These are phyloP conservation scores for Panicum hallii DNA, from an alignment of 202 grass and related monocot species.

Conservation along the genomic window DNA sequence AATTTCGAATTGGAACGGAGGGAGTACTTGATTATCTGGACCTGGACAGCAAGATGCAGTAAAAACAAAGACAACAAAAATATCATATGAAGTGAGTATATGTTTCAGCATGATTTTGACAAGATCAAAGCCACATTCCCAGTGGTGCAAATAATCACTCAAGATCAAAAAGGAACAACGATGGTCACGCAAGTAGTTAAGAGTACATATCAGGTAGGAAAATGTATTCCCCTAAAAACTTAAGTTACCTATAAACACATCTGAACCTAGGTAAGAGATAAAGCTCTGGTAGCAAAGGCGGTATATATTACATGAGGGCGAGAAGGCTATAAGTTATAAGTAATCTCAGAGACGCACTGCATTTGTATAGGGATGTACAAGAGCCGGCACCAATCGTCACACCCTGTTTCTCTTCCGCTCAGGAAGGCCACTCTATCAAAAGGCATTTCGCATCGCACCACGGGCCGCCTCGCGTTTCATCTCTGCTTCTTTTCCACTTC, in stretches of 20 bases:
- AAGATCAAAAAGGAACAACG: constrained; percentile 20
- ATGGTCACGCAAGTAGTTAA: background rate
- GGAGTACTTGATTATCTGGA: background rate
- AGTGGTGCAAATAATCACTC: constrained; percentile 10
- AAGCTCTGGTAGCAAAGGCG: constrained; percentile 2
- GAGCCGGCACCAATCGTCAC: constrained; percentile 35
- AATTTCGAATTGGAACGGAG: too few relatives aligned
- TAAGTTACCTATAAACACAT: constrained; percentile 44
- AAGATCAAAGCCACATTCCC: background rate
- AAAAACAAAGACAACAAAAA: background rate
- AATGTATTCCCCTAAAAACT: constrained; percentile 13
- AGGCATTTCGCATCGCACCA: constrained; percentile 72
- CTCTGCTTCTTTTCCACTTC: constrained; percentile 76
- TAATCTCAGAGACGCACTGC: constrained; percentile 23
- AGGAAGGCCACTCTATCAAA: constrained; percentile 52
- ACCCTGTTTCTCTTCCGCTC: constrained; percentile 47
- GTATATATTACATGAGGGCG: constrained; percentile 51
- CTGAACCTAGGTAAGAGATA: constrained; percentile 45
- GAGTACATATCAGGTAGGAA: background rate
- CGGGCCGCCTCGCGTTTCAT: constrained; percentile 72
- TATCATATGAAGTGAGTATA: too few relatives aligned
- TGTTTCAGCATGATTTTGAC: background rate
- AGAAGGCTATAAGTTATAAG: constrained; percentile 29
- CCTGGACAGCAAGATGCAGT: background rate
- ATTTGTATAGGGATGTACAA: constrained; percentile 54